Conservation (phyloP, 148 eudicot genomes). For the Beta vulgaris region DNA sequence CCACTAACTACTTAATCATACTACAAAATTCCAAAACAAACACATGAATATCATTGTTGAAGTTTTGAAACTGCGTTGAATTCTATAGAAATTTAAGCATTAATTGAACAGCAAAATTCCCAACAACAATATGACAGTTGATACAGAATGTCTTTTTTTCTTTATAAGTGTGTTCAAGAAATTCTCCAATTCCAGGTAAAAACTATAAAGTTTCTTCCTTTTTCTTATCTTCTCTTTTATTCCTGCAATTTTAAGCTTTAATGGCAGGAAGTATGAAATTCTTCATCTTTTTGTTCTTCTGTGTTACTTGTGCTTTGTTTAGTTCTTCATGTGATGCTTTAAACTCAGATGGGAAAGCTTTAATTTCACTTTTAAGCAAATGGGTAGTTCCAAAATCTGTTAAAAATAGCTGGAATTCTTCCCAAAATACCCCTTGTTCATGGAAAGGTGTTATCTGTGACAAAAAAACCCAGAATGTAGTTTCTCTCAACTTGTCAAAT, state of each 20-base stretch:
- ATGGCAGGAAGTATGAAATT: constrained; percentile 14
- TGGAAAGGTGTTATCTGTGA: constrained; percentile 68
- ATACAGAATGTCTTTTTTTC: background rate
- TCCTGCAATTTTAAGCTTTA: background rate
- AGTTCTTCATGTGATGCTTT: constrained; percentile 34
- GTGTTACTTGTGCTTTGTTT: constrained; percentile 6
- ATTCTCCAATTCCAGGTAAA: constrained; percentile 20
- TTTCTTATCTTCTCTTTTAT: constrained; percentile 1
- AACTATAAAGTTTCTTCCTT: no score
- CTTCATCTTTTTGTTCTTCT: constrained; percentile 17
- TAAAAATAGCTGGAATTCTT: constrained; percentile 51
- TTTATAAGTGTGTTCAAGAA: background rate
- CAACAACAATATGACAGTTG: background rate
- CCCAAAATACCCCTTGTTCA: constrained; percentile 63
- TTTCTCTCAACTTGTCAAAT: constrained; percentile 41
- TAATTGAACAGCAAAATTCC: background rate
- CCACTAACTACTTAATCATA: constrained; percentile 3
- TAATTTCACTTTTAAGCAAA: constrained; percentile 48
- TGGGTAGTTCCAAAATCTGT: constrained; percentile 60
- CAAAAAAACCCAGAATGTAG: constrained; percentile 28
- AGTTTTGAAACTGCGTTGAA: constrained; percentile 13
- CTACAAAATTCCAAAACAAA: constrained; percentile 5
- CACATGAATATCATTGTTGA: background rate
- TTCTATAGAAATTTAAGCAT: background rate
- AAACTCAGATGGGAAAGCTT: constrained; percentile 55